Evolutionary conservation across 768 basidiomycete species (phyloP), one percentile per base, ranked within the genome.

Genomic region (Suillus paluster): DNA sequence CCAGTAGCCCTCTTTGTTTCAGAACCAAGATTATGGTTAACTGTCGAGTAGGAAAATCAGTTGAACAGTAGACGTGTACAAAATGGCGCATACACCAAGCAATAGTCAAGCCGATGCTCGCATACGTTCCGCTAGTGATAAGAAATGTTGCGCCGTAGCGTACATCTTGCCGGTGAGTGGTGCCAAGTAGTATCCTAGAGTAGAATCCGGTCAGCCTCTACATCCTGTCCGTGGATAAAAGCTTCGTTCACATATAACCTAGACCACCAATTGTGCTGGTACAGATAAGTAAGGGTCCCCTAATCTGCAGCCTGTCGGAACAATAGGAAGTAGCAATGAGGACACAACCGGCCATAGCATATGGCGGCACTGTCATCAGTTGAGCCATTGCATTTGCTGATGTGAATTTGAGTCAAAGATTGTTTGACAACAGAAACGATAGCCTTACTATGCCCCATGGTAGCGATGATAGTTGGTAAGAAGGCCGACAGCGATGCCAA

Each of bases 311-410:
- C 62, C 79, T 73, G 64, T 84, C 82, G 6, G 84, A 82, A 21
- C 62, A 62, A 62, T 78, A 84, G 1, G 78, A 79, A 10, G 71
- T 58, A 14, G 67, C 33, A 55, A 79, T 64, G 11, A 83, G 66
- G 39, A 82, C 69, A 12, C 76, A 57, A 11, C 80, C 71, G 1
- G 78, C 78, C 4, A 78, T 76, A 7, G 81, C 81, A 64, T 86
- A 85, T 10, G 85, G 85, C 8, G 84, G 83, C 12, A 85, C 84
- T 6, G 83, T 83, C 66, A 84, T 76, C 1, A 85, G 70, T 65
- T 85, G 83, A 0, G 80, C 78, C 48, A 80, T 62, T 4, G 81
- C 83, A 54, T 77, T 68, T 17, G 78, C 81, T 71, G 36, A 34
- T 12, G 23, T 65, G 41, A 59, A 41, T 23, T 14, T 5, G 34